These are phyloP conservation scores for Tricholoma sp. DNA, from an alignment of 768 basidiomycete species.

Conservation along the genomic window DNA sequence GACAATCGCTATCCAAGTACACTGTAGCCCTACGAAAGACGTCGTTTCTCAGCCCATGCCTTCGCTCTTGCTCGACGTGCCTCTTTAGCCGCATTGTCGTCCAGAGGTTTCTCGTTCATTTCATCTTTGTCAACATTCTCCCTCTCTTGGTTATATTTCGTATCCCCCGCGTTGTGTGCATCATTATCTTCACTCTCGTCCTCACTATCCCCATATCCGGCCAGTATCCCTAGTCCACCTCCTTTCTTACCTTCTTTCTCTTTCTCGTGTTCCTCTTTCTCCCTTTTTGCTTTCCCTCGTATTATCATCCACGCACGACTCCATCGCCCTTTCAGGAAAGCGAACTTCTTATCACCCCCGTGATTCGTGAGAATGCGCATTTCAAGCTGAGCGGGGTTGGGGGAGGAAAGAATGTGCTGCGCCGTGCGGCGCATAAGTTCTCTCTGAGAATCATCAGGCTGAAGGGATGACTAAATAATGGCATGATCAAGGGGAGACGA, in stretches of 20 bases:
- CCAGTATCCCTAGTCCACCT: conserved; percentile 45
- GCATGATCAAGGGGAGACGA: neutral
- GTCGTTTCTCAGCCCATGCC: conserved; percentile 53
- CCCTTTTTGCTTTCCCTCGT: conserved; percentile 41
- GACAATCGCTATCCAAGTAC: too few relatives aligned
- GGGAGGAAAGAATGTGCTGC: conserved; percentile 57
- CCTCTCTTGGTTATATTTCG: conserved; percentile 11
- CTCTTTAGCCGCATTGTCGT: conserved; percentile 28
- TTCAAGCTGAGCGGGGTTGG: conserved; percentile 78
- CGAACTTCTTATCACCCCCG: conserved; percentile 71
- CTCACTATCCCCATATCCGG: conserved; percentile 55
- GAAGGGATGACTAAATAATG: neutral
- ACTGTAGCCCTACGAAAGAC: conserved; percentile 17
- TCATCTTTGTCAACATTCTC: conserved; percentile 1
- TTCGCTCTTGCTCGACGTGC: conserved; percentile 52
- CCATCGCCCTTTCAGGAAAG: conserved; percentile 80
- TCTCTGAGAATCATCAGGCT: conserved; percentile 58
- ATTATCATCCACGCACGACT: conserved; percentile 53
- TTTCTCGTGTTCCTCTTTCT: conserved; percentile 21
- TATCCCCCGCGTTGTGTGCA: neutral
- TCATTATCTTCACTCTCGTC: conserved; percentile 26
- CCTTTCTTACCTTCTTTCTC: conserved; percentile 16
- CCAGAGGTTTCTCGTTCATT: neutral
- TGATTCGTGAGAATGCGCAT: conserved; percentile 88
- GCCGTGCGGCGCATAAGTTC: conserved; percentile 77